Percentiles rank a stretch among this genome's conserved stretches.
phyloP scores from a whole-genome alignment of 352 stramenopile species.

The Phytopythium aichiense region DNA sequence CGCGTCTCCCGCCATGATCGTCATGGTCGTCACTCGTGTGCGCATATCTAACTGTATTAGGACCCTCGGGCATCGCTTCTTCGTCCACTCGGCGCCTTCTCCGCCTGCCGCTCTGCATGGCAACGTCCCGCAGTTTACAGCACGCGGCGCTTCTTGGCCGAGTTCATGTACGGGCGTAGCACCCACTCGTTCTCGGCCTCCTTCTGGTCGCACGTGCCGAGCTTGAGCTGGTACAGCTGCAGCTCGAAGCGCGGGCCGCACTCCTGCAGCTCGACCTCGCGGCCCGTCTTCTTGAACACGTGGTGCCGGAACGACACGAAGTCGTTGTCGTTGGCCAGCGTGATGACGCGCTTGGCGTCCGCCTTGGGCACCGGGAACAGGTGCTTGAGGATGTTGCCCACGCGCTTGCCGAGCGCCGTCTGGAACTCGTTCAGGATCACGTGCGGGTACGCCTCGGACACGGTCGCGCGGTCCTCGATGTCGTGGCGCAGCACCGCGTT shows the following conservation, averaged over 20 bases:
- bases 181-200: constrained; percentile 99
- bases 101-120: too few species aligned
- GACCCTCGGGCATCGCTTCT: not conserved
- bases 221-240: constrained; percentile 96
- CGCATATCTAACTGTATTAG: constrained; percentile 1
- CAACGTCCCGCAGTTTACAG: constrained; percentile 37
- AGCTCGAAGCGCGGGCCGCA: constrained; percentile 98
- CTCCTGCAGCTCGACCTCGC: constrained; percentile 94
- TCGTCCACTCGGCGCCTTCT: not conserved
- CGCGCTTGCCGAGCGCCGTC: constrained; percentile 91
- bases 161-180: constrained; percentile 99
- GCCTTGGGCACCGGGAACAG: constrained; percentile 97
- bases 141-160: constrained; percentile 95
- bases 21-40: not conserved
- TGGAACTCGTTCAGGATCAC: constrained; percentile 98
- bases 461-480: constrained; percentile 94
- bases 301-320: constrained; percentile 99
- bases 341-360: constrained; percentile 97
- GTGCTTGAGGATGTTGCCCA: constrained; percentile 98
- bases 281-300: constrained; percentile 94
- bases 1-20: too few species aligned
- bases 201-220: constrained; percentile 98
- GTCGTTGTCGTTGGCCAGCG: constrained; percentile 98
- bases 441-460: constrained; percentile 93
- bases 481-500: constrained; percentile 98